A percentile compares a stretch with the other conserved stretches of the same genome.
These are phyloP conservation scores for Astragalus glycyphyllos DNA, from an alignment of 306 rosid species.

Conservation along the genomic window DNA sequence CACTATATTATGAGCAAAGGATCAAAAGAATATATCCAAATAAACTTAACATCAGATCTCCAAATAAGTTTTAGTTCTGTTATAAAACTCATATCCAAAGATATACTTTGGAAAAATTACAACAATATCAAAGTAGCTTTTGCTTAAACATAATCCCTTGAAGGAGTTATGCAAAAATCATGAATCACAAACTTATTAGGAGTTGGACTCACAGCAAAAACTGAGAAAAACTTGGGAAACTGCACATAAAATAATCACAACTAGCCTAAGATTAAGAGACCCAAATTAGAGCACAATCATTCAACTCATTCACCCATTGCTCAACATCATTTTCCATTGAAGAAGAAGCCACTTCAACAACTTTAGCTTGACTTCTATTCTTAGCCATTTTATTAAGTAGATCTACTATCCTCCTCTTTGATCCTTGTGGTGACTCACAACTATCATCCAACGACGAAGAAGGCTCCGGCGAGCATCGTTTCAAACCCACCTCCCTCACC, in stretches of 20 bases:
- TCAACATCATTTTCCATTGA: not conserved
- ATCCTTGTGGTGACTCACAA: slow-evolving; percentile 11
- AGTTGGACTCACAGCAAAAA: slow-evolving; percentile 19
- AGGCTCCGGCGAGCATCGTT: not conserved
- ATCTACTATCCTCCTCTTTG: slow-evolving; percentile 34
- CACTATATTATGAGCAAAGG: too few relatives aligned
- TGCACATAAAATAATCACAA: not conserved
- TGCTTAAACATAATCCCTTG: slow-evolving; percentile 22
- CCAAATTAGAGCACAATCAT: slow-evolving; percentile 16
- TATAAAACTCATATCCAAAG: too few relatives aligned
- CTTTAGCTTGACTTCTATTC: not conserved
- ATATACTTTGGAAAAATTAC: too few relatives aligned
- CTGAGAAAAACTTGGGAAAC: not conserved
- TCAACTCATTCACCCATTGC: slow-evolving; percentile 33
- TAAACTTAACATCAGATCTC: too few relatives aligned
- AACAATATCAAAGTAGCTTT: not conserved
- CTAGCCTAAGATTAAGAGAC: not conserved
- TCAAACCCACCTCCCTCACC: not conserved
- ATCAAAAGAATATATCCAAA: too few relatives aligned
- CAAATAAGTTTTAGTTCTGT: too few relatives aligned
- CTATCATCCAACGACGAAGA: not conserved
- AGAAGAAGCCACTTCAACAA: not conserved
- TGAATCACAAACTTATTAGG: too few relatives aligned
- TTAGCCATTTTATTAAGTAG: slow-evolving; percentile 42
- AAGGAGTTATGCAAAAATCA: slow-evolving; percentile 35